Evolutionary conservation across 495 filamentous ascomycete species (phyloP), one percentile per base, ranked within the genome.

Genomic region (Haplographium delicatum): DNA sequence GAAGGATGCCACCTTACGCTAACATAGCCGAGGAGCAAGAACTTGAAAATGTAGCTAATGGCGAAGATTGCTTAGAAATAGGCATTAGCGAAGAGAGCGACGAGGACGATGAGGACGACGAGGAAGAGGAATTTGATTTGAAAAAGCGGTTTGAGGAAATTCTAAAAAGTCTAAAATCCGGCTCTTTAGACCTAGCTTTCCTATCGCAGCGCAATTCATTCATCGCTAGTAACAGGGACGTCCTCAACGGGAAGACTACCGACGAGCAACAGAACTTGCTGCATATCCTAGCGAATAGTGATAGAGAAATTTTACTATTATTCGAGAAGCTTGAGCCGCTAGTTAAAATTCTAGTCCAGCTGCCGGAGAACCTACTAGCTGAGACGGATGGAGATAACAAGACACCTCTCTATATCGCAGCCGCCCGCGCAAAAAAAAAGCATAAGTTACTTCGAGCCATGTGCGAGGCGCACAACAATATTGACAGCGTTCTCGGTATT

Each of bases 401-500:
- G 7, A 65, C 62, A 37, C 58, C 60, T 16, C 56, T 65, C 22
- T 59, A 55, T 27, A 47, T 49, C 22, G 16, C 38, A 19, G 22
- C 38, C 2, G 56, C 61, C 16, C 54, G 63, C 25, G 39, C 52
- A 15, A 49, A 58, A 27, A 61, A 56, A 40, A 55, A 43, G 18
- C 46, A 59, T 13, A 54, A 48, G 22, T 27, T 61, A 37, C 59
- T 61, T n/a, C 47, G 45, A 16, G 44, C 55, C 50, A 66, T 66
- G 61, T 62, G 60, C 23, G 41, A 66, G 30, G 53, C 56, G 5
- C 53, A 64, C 31, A 28, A 41, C 15, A 40, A 59, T 9, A 59
- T 66, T 39, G 52, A 60, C 37, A 33, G 30, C 19, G 48, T 66
- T 23, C 56, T 66, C 28, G 44, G 22, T 10, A 62, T 61, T 19